These are phyloP conservation scores for Filosporella fistucella DNA, from an alignment of 495 filamentous ascomycete species.

Conservation along the genomic window DNA sequence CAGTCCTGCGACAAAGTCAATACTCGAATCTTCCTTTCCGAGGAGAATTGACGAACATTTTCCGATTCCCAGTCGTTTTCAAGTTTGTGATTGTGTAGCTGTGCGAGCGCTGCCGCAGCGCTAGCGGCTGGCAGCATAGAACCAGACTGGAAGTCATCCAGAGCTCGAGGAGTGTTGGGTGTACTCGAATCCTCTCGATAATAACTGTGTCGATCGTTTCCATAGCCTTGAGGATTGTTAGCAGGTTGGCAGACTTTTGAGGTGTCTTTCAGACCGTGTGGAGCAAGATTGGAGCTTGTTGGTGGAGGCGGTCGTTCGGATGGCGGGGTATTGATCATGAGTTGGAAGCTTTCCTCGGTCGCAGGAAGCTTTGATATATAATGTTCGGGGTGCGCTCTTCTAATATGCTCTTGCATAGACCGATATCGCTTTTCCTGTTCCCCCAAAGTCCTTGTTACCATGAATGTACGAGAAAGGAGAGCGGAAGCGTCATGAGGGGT, in stretches of 20 bases:
- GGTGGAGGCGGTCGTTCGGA: slow-evolving; percentile 69
- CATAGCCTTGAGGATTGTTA: slow-evolving; percentile 29
- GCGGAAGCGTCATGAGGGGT: slow-evolving; percentile 15
- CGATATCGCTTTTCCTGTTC: slow-evolving; percentile 92
- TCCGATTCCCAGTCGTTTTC: slow-evolving; percentile 84
- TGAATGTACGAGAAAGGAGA: slow-evolving; percentile 16
- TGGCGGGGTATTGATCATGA: slow-evolving; percentile 90
- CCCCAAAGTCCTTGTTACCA: slow-evolving; percentile 27
- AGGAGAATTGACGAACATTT: slow-evolving; percentile 49
- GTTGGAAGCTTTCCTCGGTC: slow-evolving; percentile 94
- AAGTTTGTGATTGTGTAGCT: slow-evolving; percentile 78
- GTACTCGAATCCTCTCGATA: slow-evolving; percentile 66
- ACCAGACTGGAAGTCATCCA: slow-evolving; percentile 64
- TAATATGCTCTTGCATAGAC: slow-evolving; percentile 99
- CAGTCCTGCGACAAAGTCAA: slow-evolving; percentile 27
- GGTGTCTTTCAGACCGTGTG: slow-evolving; percentile 20
- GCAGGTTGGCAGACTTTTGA: not conserved
- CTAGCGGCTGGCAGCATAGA: slow-evolving; percentile 64
- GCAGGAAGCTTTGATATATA: slow-evolving; percentile 99
- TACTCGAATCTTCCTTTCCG: slow-evolving; percentile 1
- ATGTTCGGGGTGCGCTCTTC: slow-evolving; percentile 93
- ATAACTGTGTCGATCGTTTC: slow-evolving; percentile 38
- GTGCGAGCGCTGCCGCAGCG: slow-evolving; percentile 80
- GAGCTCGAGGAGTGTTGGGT: slow-evolving; percentile 63
- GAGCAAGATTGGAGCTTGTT: slow-evolving; percentile 23